These are phyloP conservation scores for Bretschneidera sinensis DNA, from an alignment of 345 rosid genomes.

Conservation along the genomic window DNA sequence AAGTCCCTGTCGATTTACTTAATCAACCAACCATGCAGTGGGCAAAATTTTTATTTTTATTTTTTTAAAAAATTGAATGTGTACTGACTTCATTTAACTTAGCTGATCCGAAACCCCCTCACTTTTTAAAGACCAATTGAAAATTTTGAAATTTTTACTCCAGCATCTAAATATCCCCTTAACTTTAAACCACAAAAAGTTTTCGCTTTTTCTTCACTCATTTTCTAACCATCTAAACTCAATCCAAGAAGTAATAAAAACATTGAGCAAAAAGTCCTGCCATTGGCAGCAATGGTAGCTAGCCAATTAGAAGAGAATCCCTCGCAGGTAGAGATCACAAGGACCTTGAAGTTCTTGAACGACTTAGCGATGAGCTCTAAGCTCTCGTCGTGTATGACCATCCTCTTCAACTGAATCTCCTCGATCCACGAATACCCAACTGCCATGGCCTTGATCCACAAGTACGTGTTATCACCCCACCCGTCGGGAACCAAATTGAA, in stretches of 20 bases:
- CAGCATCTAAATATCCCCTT: background rate
- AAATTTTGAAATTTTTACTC: no score
- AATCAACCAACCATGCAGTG: no score
- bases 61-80: no score
- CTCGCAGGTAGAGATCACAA: slow-evolving; percentile 76
- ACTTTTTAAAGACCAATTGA: no score
- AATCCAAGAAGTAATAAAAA: background rate
- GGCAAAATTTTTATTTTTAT: no score
- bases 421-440: slow-evolving; percentile 52
- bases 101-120: background rate
- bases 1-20: no score
- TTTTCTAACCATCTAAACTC: background rate
- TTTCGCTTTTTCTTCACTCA: background rate
- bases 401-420: slow-evolving; percentile 79
- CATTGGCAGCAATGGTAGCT: slow-evolving; percentile 82
- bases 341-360: slow-evolving; percentile 67
- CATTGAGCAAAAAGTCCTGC: slow-evolving; percentile 50
- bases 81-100: background rate
- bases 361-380: slow-evolving; percentile 73
- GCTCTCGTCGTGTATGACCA: slow-evolving; percentile 83
- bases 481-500: slow-evolving; percentile 86
- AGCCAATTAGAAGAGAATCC: slow-evolving; percentile 95
- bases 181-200: background rate
- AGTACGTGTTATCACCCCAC: slow-evolving; percentile 82
- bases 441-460: slow-evolving; percentile 71